Evolutionary conservation across 2,329 filamentous ascomycete species (phyloP).

Genomic region (Hypoxylon sp.): DNA sequence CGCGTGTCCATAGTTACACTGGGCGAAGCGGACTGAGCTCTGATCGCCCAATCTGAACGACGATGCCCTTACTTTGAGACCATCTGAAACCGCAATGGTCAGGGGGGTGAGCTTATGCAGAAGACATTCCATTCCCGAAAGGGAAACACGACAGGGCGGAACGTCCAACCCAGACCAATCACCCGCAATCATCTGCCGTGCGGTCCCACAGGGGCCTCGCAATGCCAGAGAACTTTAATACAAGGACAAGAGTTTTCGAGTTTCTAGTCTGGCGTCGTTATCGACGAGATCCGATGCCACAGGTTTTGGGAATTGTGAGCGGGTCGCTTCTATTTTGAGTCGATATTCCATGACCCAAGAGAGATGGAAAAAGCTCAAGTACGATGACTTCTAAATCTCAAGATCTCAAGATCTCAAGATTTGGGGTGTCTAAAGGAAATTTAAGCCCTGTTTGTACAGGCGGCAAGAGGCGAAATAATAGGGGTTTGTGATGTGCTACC

Average conservation of each 20-base stretch:
- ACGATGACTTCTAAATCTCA: neutral
- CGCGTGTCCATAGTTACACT: conserved; percentile 25
- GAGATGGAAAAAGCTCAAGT: too few species aligned
- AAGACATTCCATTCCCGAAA: conserved; percentile 17
- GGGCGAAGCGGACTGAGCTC: conserved; percentile 29
- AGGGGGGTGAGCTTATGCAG: conserved; percentile 47
- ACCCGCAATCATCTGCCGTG: conserved; percentile 36
- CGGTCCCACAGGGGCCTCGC: conserved; percentile 19
- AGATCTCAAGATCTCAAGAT: too few species aligned
- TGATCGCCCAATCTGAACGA: conserved; percentile 43
- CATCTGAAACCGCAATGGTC: conserved; percentile 54
- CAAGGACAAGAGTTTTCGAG: conserved; percentile 18
- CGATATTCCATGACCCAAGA: conserved; percentile 14
- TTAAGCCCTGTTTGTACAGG: conserved; percentile 7
- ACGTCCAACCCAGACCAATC: conserved; percentile 21
- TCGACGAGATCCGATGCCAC: conserved; percentile 17
- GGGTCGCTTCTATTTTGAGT: conserved; percentile 15
- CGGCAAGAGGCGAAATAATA: conserved; percentile 25
- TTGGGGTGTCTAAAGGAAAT: neutral
- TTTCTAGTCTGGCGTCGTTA: conserved; percentile 11
- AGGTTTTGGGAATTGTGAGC: conserved; percentile 8
- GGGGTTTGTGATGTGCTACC: conserved; percentile 12
- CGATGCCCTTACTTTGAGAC: conserved; percentile 52
- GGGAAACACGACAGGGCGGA: conserved; percentile 10
- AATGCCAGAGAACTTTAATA: conserved; percentile 29